Conservation (phyloP, 176 grass and related monocot genomes). For the Eleusine coracana region DNA sequence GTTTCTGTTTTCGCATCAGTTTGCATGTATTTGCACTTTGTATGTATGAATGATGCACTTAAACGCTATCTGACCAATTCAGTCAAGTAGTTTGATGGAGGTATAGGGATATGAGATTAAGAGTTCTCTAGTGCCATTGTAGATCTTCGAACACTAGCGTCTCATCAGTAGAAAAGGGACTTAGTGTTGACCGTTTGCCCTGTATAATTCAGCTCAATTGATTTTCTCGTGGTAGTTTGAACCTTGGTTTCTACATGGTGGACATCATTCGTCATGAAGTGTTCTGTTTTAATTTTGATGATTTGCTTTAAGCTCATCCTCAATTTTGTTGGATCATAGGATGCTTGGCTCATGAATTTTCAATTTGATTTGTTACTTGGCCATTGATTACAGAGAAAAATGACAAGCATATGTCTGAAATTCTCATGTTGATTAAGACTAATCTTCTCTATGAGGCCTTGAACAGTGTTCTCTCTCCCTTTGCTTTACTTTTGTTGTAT, state of each 20-base stretch:
- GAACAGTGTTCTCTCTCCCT: neutral
- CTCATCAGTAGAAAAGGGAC: neutral
- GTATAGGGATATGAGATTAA: neutral
- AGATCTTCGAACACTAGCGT: neutral
- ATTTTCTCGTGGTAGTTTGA: neutral
- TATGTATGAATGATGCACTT: neutral
- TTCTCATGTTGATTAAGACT: slow-evolving; percentile 27
- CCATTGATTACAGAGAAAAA: slow-evolving; percentile 27
- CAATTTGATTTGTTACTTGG: neutral
- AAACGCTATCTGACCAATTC: neutral
- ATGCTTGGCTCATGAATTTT: neutral
- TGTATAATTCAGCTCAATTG: neutral
- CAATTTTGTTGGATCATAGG: neutral
- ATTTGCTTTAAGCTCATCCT: neutral
- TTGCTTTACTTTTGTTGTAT: neutral
- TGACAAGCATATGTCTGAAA: slow-evolving; percentile 52
- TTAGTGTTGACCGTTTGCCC: neutral
- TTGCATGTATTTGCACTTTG: neutral
- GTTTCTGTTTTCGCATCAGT: neutral
- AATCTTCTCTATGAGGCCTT: slow-evolving; percentile 41
- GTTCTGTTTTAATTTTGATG: too few relatives aligned
- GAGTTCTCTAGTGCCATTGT: neutral
- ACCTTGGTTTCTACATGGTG: neutral
- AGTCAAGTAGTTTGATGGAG: neutral
- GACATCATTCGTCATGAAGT: neutral